Evolutionary conservation across 2,329 filamentous ascomycete genomes (phyloP).

Genomic region (Fusarium sp.): DNA sequence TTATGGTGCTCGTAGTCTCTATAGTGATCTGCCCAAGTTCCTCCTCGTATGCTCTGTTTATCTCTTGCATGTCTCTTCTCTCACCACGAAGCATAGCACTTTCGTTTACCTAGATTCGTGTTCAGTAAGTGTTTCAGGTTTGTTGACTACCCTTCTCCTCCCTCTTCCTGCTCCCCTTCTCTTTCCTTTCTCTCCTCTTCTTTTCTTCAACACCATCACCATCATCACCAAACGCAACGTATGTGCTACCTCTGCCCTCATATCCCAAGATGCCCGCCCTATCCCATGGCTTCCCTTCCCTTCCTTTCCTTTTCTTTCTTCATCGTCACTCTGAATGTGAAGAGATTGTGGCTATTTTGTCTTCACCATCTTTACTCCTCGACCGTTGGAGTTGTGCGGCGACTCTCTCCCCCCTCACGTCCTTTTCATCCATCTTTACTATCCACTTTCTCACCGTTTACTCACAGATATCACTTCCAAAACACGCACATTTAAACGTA

Average conservation of each 20-base stretch:
- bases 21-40: background rate
- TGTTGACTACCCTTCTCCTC: background rate
- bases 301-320: background rate
- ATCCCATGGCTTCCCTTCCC: background rate
- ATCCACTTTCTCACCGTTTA: background rate
- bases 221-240: conserved; percentile 1
- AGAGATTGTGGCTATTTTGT: background rate
- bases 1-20: background rate
- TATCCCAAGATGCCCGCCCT: background rate
- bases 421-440: background rate
- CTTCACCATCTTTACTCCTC: background rate
- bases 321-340: background rate
- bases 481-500: background rate
- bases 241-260: background rate
- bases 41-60: background rate
- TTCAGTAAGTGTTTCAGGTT: background rate
- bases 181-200: background rate
- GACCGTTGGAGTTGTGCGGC: background rate
- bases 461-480: background rate
- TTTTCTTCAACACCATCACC: background rate
- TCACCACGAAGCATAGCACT: background rate
- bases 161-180: background rate
- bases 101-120: background rate
- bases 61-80: background rate
- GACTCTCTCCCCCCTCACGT: background rate